A percentile compares a stretch with the other conserved stretches of the same genome.
Evolutionary conservation across 768 basidiomycete genomes (phyloP).

Genomic region (Naganishia onofrii): DNA sequence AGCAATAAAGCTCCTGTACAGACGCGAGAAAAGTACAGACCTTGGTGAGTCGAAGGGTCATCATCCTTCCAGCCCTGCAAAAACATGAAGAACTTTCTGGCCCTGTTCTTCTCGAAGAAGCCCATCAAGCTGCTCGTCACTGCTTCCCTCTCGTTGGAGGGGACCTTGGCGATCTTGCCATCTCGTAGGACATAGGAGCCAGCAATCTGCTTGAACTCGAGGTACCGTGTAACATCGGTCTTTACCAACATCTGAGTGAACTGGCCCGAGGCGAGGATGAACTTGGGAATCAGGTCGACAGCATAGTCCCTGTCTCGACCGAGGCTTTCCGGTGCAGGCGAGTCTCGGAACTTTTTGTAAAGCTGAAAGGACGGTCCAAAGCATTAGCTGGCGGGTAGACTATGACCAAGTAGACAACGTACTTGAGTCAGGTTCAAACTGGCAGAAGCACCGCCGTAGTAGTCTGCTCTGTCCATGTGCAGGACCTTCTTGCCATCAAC

Average conservation of each 20-base stretch:
- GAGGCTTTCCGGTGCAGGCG: slow-evolving; percentile 73
- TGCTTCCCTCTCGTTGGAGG: slow-evolving; percentile 95
- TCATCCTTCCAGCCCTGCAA: slow-evolving; percentile 92
- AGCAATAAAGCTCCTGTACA: slow-evolving; percentile 24
- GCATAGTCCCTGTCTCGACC: slow-evolving; percentile 98
- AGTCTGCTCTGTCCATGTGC: slow-evolving; percentile 81
- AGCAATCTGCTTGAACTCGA: slow-evolving; percentile 99
- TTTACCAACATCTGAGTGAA: slow-evolving; percentile 97
- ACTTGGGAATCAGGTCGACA: slow-evolving; percentile 96
- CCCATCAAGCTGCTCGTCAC: slow-evolving; percentile 94
- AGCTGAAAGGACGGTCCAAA: slow-evolving; percentile 63
- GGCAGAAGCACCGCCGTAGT: slow-evolving; percentile 96
- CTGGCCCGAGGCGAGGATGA: slow-evolving; percentile 97
- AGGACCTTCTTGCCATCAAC: slow-evolving; percentile 99
- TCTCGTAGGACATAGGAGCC: slow-evolving; percentile 97
- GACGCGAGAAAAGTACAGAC: slow-evolving; percentile 54
- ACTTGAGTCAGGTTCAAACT: slow-evolving; percentile 97
- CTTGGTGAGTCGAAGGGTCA: slow-evolving; percentile 94
- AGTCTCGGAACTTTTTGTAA: slow-evolving; percentile 87
- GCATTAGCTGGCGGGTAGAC: too few species aligned
- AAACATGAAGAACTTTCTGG: slow-evolving; percentile 98
- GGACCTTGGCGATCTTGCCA: slow-evolving; percentile 94
- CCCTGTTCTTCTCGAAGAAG: slow-evolving; percentile 95
- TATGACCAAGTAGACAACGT: slow-evolving; percentile 44
- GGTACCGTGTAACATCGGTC: slow-evolving; percentile 96